phyloP scores from a whole-genome alignment of 225 moss, liverwort and hornwort genomes.

The Marchantia paleacea region DNA sequence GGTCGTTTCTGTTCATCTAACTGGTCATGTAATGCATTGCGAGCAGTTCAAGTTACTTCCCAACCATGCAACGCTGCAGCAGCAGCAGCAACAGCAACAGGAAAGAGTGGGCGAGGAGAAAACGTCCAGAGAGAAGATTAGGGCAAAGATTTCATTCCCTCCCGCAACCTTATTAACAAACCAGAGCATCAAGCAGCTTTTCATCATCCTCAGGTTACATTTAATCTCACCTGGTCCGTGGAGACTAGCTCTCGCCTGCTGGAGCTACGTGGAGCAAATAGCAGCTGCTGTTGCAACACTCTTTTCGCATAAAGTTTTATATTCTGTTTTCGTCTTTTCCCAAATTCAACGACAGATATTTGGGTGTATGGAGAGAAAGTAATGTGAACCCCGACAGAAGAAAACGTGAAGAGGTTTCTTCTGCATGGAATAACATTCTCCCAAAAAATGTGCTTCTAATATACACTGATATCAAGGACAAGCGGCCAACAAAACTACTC shows the following conservation, averaged over 20 bases:
- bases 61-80: neutral
- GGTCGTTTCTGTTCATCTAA: neutral
- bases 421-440: no score
- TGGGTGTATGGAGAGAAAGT: neutral
- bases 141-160: constrained; percentile 18
- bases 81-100: neutral
- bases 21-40: neutral
- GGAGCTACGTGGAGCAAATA: no score
- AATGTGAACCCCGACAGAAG: neutral
- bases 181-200: neutral
- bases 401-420: neutral
- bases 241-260: neutral
- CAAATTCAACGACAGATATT: neutral
- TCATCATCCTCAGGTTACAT: constrained; percentile 4
- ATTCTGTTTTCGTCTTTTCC: neutral
- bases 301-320: neutral
- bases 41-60: neutral
- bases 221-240: neutral
- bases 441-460: neutral
- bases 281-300: neutral
- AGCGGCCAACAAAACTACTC: constrained; percentile 10
- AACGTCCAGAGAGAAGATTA: neutral
- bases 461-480: neutral
- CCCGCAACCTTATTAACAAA: neutral
- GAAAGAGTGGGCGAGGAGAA: neutral